Base-by-base conservation (phyloP, 1,139 yeast genomes). In the Pneumocystis canis region DNA sequence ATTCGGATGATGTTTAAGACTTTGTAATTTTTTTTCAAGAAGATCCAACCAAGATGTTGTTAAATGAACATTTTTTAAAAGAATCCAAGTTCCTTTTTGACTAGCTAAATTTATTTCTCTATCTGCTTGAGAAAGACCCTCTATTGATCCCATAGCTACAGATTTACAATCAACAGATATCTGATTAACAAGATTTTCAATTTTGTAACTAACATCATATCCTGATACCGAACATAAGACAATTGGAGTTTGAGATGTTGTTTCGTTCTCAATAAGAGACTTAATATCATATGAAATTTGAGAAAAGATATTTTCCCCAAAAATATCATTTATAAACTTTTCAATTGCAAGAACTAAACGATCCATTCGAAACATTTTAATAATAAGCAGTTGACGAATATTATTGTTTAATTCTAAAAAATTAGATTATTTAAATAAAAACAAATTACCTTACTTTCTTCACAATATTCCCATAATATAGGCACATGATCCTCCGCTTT, bases 1-100 rank as follows among this genome's bases (percentile, higher is more conserved):
- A 1, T 71, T 70, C 0, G 68, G 64, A 20, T 71, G 71, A 0
- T 70, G 63, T 1, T 64, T 65, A 1, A 76, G 58, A 0, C 72
- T 68, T 25, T 75, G 75, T 41, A 84, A 68, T 32, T 73, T 71
- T 67, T 79, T 79, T 60, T 81, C 84, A 30, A 87, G 71, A 16
- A 75, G 71, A 25, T 78, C 80, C 53, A 87, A 73, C 89, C 95
- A 86, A 5, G 72, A 72, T 9, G 59, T 7, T 0, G 95, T 81
- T 78, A 85, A 79, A 67, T 89, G 96, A 16, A 87, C 78, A 69
- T 89, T 89, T 71, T 89, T 95, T 59, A 89, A 73, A 47, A 89
- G 69, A 0, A 89, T 72, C 96, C 96, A 89, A 1, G 73, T 69
- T 0, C 87, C 88, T 3, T 71, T 72, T 32, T 72, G 73, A 0